Evolutionary conservation across 345 rosid species (phyloP).

Genomic region (Eucalyptus decipiens): DNA sequence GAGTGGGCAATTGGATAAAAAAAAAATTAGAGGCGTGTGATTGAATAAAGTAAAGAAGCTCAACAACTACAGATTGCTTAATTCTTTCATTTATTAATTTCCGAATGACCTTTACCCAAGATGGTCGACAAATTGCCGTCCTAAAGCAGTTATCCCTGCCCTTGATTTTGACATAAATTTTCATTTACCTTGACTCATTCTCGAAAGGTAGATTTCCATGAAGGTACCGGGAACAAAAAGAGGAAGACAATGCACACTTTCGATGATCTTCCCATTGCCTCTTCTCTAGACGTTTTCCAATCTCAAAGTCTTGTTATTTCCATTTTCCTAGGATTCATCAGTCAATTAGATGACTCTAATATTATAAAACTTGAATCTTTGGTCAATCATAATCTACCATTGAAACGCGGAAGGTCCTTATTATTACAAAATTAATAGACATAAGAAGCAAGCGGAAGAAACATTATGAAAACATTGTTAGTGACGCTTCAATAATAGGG

Average conservation of each 20-base stretch:
- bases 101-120: too few relatives aligned
- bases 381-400: not conserved
- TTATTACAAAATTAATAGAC: not conserved
- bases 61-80: too few relatives aligned
- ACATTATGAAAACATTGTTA: not conserved
- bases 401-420: not conserved
- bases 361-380: not conserved
- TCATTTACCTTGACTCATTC: not conserved
- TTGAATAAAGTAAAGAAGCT: not conserved
- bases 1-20: too few relatives aligned
- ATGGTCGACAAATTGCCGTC: not conserved
- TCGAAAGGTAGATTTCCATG: not conserved
- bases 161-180: not conserved
- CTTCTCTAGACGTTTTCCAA: not conserved
- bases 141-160: not conserved
- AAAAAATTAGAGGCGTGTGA: too few relatives aligned
- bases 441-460: not conserved
- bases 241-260: accelerated
- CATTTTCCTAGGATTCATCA: not conserved
- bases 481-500: not conserved
- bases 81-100: too few relatives aligned
- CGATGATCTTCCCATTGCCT: not conserved
- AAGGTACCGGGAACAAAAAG: not conserved
- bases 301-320: not conserved
- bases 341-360: not conserved